Evolutionary conservation across 257 asterid species (phyloP).

Genomic region (Thymus quinquecostatus): DNA sequence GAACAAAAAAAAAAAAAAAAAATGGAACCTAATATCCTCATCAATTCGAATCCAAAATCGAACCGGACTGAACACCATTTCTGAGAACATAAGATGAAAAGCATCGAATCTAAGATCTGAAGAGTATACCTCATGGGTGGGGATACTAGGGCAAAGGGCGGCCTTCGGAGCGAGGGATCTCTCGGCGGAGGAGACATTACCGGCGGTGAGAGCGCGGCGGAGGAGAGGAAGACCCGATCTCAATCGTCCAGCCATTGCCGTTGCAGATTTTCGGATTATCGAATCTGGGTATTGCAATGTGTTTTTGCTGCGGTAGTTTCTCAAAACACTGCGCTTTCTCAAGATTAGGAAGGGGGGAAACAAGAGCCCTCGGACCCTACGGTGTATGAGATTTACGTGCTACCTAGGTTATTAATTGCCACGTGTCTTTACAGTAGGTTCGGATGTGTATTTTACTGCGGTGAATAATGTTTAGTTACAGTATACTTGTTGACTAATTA

Average conservation of each 20-base stretch:
- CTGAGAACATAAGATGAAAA: background rate
- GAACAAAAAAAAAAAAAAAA: background rate
- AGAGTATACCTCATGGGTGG: conserved; percentile 49
- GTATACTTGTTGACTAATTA: too few species aligned
- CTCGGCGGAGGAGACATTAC: conserved; percentile 41
- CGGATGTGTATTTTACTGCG: background rate
- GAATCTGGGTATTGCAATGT: conserved; percentile 5
- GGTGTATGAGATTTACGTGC: conserved; percentile 32
- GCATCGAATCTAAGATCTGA: background rate
- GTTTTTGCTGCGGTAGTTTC: background rate
- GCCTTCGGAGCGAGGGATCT: conserved; percentile 53
- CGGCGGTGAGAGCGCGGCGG: conserved; percentile 52
- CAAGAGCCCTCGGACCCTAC: conserved; percentile 25
- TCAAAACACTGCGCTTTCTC: conserved; percentile 18
- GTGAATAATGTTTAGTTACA: background rate
- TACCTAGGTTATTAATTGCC: conserved; percentile 23
- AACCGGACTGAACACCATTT: conserved; percentile 9
- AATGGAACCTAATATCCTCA: background rate
- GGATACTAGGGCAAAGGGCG: conserved; percentile 40
- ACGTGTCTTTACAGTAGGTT: conserved; percentile 1
- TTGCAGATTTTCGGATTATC: conserved; percentile 26
- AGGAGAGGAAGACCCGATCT: conserved; percentile 62
- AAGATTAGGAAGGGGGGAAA: conserved; percentile 26
- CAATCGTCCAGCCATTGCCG: conserved; percentile 69
- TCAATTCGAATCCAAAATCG: background rate